A percentile compares a stretch with the other conserved stretches of the same genome.
These are phyloP conservation scores for Trametes cingulata DNA, from an alignment of 768 basidiomycete species.

Conservation along the genomic window DNA sequence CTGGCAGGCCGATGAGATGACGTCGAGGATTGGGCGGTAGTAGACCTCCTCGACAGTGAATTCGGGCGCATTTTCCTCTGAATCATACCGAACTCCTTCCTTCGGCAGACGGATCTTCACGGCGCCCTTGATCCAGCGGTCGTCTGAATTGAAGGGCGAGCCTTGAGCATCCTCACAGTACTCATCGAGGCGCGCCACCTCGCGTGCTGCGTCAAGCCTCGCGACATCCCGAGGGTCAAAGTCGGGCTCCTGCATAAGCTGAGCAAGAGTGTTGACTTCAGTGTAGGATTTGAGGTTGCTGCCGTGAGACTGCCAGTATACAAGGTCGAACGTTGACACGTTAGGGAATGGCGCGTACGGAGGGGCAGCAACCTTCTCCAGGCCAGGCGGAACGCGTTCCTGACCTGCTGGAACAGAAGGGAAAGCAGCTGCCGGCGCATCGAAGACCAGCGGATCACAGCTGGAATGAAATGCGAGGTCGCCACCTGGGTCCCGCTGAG, in stretches of 20 bases:
- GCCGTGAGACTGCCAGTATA: slow-evolving; percentile 32
- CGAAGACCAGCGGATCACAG: too few relatives aligned
- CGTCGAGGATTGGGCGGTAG: slow-evolving; percentile 28
- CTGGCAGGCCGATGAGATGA: slow-evolving; percentile 26
- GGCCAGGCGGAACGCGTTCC: not conserved
- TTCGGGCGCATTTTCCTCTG: slow-evolving; percentile 30
- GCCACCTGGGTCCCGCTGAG: not conserved
- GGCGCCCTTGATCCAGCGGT: slow-evolving; percentile 13
- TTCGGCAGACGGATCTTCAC: slow-evolving; percentile 30
- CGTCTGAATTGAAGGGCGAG: slow-evolving; percentile 11
- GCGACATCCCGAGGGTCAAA: not conserved
- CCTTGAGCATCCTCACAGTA: slow-evolving; percentile 13
- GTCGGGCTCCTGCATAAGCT: slow-evolving; percentile 1
- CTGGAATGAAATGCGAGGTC: not conserved
- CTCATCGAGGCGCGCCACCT: slow-evolving; percentile 11
- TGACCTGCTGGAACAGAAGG: not conserved
- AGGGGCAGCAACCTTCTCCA: too few relatives aligned
- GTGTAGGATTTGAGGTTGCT: slow-evolving; percentile 28
- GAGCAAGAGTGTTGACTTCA: slow-evolving; percentile 29
- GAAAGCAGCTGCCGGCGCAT: too few relatives aligned
- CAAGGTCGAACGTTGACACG: slow-evolving; percentile 25
- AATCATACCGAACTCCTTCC: not conserved
- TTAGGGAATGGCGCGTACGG: slow-evolving; percentile 11
- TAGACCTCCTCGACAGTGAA: slow-evolving; percentile 33
- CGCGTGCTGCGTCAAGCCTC: not conserved